Conservation (phyloP, 768 basidiomycete species). For the Boletus vinaceobasis region DNA sequence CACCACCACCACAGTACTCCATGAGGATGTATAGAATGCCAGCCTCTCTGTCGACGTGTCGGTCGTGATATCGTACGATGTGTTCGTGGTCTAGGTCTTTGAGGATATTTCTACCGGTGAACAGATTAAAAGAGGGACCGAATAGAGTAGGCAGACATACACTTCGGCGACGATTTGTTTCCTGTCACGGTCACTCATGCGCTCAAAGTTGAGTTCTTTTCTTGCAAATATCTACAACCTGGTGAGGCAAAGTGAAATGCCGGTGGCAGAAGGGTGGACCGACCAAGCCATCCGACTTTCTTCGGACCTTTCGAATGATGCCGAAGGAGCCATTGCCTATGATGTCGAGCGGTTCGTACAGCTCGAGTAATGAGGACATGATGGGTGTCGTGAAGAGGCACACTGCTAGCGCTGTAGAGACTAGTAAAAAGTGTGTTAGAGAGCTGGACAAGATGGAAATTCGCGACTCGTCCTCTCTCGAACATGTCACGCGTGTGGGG, state of each 20-base stretch:
- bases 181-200: constrained; percentile 93
- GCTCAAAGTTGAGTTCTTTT: constrained; percentile 96
- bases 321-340: constrained; percentile 98
- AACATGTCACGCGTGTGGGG: constrained; percentile 26
- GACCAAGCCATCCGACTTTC: constrained; percentile 81
- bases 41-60: constrained; percentile 84
- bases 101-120: constrained; percentile 74
- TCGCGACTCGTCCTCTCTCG: constrained; percentile 2
- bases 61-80: constrained; percentile 94
- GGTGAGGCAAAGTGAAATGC: background rate
- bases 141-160: constrained; percentile 46
- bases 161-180: constrained; percentile 98
- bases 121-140: background rate
- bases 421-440: background rate
- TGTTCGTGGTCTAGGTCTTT: constrained; percentile 94
- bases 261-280: constrained; percentile 31
- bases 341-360: constrained; percentile 84
- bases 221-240: constrained; percentile 70
- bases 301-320: constrained; percentile 89
- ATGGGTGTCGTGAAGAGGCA: background rate
- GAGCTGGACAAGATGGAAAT: constrained; percentile 22
- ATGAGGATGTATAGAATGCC: constrained; percentile 96
- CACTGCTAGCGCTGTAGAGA: constrained; percentile 1
- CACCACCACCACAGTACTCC: constrained; percentile 98
- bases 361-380: constrained; percentile 53